A percentile compares a stretch with the other conserved stretches of the same genome.
Evolutionary conservation across 2,329 filamentous ascomycete genomes (phyloP).

Genomic region (Metarhizium album): DNA sequence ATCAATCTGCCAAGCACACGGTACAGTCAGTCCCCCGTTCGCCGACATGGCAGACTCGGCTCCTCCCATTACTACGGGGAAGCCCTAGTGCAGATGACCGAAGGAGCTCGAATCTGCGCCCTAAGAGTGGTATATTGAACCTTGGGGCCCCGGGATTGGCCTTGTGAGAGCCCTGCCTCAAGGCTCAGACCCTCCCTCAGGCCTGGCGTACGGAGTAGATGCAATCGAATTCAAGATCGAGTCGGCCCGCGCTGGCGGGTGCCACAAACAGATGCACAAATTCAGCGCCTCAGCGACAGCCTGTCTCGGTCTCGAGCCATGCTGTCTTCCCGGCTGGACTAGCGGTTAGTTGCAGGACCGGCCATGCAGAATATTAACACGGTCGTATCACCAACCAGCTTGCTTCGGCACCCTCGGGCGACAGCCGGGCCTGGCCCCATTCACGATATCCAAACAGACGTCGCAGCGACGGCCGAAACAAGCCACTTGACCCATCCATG

Average conservation of each 20-base stretch:
- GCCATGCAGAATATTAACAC: background rate
- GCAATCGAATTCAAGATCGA: background rate
- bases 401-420: constrained; percentile 11
- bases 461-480: constrained; percentile 1
- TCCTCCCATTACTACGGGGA: too few relatives aligned
- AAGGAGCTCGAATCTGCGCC: too few relatives aligned
- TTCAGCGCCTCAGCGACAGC: background rate
- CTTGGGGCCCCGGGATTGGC: too few relatives aligned
- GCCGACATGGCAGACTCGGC: too few relatives aligned
- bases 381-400: background rate
- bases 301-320: too few relatives aligned
- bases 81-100: too few relatives aligned
- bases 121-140: too few relatives aligned
- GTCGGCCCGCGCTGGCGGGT: background rate
- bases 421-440: constrained; percentile 7
- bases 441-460: background rate
- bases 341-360: background rate
- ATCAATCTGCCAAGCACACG: too few relatives aligned
- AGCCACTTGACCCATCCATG: background rate
- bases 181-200: background rate
- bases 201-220: background rate
- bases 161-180: too few relatives aligned
- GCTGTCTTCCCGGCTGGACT: background rate
- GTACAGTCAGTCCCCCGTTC: too few relatives aligned
- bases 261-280: background rate